phyloP scores from a whole-genome alignment of 2,329 filamentous ascomycete genomes.

The Stemphylium beticola region DNA sequence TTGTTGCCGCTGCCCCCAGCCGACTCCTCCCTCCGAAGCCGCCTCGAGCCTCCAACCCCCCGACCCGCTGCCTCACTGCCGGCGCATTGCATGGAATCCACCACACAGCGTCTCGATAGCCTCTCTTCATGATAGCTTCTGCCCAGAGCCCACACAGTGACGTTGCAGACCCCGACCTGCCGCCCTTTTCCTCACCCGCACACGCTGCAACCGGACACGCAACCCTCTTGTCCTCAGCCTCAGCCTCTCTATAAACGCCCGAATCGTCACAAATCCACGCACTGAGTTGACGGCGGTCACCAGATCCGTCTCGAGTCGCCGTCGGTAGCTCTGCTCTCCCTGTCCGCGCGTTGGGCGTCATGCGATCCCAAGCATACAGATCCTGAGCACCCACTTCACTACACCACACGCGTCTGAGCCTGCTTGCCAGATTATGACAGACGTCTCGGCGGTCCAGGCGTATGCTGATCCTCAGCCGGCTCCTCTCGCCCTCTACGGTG shows the following conservation, averaged over 20 bases:
- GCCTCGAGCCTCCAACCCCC: constrained; percentile 30
- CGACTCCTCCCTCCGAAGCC: constrained; percentile 31
- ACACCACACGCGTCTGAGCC: constrained; percentile 27
- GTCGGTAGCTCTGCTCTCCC: constrained; percentile 33
- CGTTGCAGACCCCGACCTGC: constrained; percentile 29
- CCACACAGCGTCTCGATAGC: constrained; percentile 20
- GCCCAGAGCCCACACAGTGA: constrained; percentile 22
- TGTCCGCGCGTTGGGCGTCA: constrained; percentile 49
- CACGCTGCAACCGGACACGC: constrained; percentile 34
- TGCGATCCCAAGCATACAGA: constrained; percentile 49
- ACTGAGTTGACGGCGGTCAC: constrained; percentile 28
- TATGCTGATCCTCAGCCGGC: constrained; percentile 53
- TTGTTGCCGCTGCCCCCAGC: constrained; percentile 31
- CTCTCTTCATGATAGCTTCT: constrained; percentile 26
- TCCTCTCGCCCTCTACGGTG: constrained; percentile 42
- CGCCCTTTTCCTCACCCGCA: constrained; percentile 23
- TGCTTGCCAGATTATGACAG: constrained; percentile 51
- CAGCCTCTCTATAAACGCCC: constrained; percentile 15
- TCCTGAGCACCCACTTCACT: constrained; percentile 44
- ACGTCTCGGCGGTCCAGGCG: constrained; percentile 50
- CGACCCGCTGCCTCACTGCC: constrained; percentile 24
- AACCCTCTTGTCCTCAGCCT: constrained; percentile 34
- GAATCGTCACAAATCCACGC: constrained; percentile 14
- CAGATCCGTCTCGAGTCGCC: constrained; percentile 32
- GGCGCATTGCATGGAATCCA: constrained; percentile 34